Evolutionary conservation across 768 basidiomycete genomes (phyloP).

Genomic region (Panellus pusillus): DNA sequence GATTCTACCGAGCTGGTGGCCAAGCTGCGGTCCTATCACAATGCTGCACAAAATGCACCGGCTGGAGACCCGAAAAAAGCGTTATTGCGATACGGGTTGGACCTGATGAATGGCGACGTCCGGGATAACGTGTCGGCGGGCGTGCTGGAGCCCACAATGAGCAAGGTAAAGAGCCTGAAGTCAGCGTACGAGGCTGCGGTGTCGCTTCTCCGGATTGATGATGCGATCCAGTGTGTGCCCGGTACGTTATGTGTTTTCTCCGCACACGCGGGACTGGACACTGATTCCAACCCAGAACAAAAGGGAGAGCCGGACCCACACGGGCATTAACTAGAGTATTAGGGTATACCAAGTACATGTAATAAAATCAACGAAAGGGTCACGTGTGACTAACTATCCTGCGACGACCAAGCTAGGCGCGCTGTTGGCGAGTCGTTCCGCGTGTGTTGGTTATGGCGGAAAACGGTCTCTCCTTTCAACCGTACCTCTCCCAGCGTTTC

Average conservation of each 20-base stretch:
- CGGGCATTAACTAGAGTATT: slow-evolving; percentile 53
- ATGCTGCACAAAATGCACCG: slow-evolving; percentile 91
- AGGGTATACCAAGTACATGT: neutral
- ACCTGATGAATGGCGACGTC: slow-evolving; percentile 91
- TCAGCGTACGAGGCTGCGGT: slow-evolving; percentile 97
- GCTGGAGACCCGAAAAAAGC: slow-evolving; percentile 88
- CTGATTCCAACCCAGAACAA: slow-evolving; percentile 48
- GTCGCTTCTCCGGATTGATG: slow-evolving; percentile 91
- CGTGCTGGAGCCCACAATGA: slow-evolving; percentile 93
- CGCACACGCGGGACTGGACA: too few relatives aligned
- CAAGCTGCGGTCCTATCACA: slow-evolving; percentile 95
- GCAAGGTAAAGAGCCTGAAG: slow-evolving; percentile 96
- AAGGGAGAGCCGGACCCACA: slow-evolving; percentile 73
- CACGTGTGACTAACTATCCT: slow-evolving; percentile 3
- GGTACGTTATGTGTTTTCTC: slow-evolving; percentile 41
- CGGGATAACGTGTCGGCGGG: slow-evolving; percentile 94
- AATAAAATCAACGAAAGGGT: slow-evolving; percentile 1
- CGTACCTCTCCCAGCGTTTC: slow-evolving; percentile 63
- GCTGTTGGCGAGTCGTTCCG: neutral
- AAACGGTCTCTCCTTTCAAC: slow-evolving; percentile 10
- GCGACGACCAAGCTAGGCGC: neutral
- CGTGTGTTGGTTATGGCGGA: slow-evolving; percentile 6
- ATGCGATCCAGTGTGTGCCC: slow-evolving; percentile 88
- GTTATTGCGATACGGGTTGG: slow-evolving; percentile 90
- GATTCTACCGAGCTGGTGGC: slow-evolving; percentile 98